phyloP scores from a whole-genome alignment of 2,329 filamentous ascomycete species.

The Sporothrix curviconia region DNA sequence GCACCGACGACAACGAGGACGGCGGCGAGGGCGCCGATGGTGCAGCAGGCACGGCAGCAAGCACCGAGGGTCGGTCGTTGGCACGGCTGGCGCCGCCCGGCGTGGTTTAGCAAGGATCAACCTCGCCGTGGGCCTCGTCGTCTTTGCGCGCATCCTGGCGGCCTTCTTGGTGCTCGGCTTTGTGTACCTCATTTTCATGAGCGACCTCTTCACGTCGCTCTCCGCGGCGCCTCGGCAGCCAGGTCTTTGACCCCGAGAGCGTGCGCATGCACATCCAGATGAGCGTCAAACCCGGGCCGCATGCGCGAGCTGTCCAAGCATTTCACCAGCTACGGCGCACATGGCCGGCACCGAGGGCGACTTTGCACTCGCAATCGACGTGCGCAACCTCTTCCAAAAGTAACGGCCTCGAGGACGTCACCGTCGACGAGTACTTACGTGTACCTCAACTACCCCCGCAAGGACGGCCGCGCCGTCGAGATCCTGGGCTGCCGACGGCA shows the following conservation, averaged over 20 bases:
- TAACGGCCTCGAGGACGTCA: constrained; percentile 69
- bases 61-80: background rate
- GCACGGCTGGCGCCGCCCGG: constrained; percentile 13
- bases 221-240: constrained; percentile 55
- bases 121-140: constrained; percentile 44
- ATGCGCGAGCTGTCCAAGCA: constrained; percentile 70
- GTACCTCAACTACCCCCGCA: constrained; percentile 84
- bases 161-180: constrained; percentile 68
- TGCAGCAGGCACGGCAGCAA: background rate
- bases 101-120: constrained; percentile 32
- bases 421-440: constrained; percentile 75
- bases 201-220: constrained; percentile 69
- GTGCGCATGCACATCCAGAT: constrained; percentile 69
- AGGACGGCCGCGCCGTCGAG: constrained; percentile 70
- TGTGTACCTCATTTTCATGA: constrained; percentile 79
- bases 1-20: constrained; percentile 3
- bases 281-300: constrained; percentile 60
- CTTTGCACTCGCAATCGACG: constrained; percentile 76
- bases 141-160: constrained; percentile 67
- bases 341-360: constrained; percentile 93
- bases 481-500: constrained; percentile 64
- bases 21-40: constrained; percentile 14
- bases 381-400: constrained; percentile 67
- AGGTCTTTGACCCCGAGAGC: constrained; percentile 77
- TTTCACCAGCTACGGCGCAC: constrained; percentile 78